Conservation (phyloP, 2,329 filamentous ascomycete genomes). For the Chrysoporthe austroafricana region DNA sequence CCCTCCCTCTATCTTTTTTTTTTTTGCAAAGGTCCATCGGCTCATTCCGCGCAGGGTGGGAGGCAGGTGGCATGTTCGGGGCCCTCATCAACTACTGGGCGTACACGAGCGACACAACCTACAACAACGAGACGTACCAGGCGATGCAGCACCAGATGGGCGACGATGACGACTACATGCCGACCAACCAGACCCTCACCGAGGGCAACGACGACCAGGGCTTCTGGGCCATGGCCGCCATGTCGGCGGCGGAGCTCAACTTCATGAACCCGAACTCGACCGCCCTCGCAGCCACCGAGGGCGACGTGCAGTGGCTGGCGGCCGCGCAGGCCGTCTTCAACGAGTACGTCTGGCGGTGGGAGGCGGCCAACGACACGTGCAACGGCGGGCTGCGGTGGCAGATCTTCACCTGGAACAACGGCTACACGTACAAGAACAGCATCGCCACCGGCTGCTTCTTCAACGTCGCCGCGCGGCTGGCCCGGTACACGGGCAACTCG, state of each 20-base stretch:
- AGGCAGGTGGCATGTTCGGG: conserved; percentile 65
- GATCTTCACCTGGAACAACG: conserved; percentile 73
- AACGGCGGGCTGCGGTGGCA: conserved; percentile 77
- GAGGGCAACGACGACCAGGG: conserved; percentile 71
- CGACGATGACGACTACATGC: conserved; percentile 58
- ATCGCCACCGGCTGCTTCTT: conserved; percentile 65
- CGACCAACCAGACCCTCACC: conserved; percentile 53
- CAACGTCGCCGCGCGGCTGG: conserved; percentile 67
- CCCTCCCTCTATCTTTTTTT: not conserved
- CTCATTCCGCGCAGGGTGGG: conserved; percentile 50
- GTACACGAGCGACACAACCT: conserved; percentile 61
- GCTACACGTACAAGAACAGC: conserved; percentile 75
- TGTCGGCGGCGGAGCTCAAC: conserved; percentile 67
- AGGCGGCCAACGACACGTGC: conserved; percentile 65
- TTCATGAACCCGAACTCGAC: conserved; percentile 60
- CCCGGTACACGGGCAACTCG: conserved; percentile 66
- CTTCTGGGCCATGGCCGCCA: conserved; percentile 71
- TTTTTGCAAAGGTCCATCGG: not conserved
- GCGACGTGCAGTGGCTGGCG: conserved; percentile 57
- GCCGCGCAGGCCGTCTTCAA: conserved; percentile 74
- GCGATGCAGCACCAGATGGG: conserved; percentile 59
- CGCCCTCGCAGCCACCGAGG: conserved; percentile 45
- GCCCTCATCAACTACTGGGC: conserved; percentile 68
- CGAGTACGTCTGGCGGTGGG: conserved; percentile 56
- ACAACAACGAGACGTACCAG: conserved; percentile 58